Percentiles rank a stretch among this genome's conserved stretches.
phyloP scores from a whole-genome alignment of 2,329 filamentous ascomycete species.

The Tolypocladium capitatum region DNA sequence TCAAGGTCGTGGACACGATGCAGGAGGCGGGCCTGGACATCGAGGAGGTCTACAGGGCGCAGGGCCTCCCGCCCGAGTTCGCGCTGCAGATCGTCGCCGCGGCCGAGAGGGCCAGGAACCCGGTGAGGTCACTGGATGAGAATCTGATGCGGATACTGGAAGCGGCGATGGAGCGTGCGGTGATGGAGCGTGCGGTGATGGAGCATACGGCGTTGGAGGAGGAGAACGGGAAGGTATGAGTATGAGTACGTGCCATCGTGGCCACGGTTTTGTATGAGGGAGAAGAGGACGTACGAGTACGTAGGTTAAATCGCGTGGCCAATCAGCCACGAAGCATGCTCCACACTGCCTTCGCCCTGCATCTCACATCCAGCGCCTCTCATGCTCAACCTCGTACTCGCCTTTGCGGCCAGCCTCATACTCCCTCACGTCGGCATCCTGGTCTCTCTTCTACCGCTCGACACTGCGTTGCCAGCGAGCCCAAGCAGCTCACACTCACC shows the following conservation, averaged over 20 bases:
- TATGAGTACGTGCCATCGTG: too few species aligned
- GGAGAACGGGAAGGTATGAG: background rate
- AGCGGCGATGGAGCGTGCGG: background rate
- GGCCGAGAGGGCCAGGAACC: background rate
- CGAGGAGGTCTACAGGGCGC: background rate
- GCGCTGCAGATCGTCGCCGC: background rate
- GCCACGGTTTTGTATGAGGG: too few species aligned
- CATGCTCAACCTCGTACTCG: background rate
- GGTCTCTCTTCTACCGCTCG: background rate
- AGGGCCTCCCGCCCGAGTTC: background rate
- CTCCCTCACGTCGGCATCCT: background rate
- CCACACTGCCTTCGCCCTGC: too few species aligned
- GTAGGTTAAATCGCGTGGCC: too few species aligned
- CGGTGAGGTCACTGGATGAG: background rate
- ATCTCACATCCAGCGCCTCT: background rate
- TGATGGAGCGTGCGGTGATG: too few species aligned
- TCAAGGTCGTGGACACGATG: background rate
- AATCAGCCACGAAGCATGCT: too few species aligned
- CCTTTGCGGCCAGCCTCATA: background rate
- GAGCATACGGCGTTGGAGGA: background rate
- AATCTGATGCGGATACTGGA: background rate
- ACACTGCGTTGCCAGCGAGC: background rate
- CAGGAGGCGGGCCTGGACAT: background rate
- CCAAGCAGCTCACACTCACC: background rate
- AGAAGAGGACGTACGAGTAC: too few species aligned